Conservation (phyloP, 2,329 filamentous ascomycete genomes). For the Talaromyces sp. region DNA sequence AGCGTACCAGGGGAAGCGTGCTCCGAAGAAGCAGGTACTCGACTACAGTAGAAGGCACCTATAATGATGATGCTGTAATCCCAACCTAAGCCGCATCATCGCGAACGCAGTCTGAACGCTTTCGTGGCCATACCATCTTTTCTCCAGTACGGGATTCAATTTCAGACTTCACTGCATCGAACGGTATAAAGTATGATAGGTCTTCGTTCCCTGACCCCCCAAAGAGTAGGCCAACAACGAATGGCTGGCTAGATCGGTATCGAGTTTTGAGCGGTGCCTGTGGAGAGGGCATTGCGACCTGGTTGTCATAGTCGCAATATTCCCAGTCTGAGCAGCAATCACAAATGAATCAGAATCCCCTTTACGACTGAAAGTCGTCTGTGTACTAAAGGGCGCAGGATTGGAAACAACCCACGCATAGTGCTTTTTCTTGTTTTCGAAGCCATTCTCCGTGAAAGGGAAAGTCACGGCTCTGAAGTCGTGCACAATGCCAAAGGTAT, state of each 20-base stretch:
- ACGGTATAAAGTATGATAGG: neutral
- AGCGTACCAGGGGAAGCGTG: too few species aligned
- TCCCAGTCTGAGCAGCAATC: constrained; percentile 1
- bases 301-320: neutral
- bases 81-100: neutral
- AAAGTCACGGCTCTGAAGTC: neutral
- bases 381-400: too few species aligned
- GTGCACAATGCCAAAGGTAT: neutral
- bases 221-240: constrained; percentile 7
- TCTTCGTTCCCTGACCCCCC: neutral
- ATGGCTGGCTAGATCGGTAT: neutral
- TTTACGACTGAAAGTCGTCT: neutral
- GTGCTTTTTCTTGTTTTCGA: neutral
- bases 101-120: neutral
- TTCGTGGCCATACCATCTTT: constrained; percentile 1
- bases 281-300: neutral
- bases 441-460: neutral
- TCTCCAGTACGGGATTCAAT: constrained; percentile 6
- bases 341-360: constrained; percentile 11
- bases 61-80: neutral
- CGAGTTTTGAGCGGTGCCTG: neutral
- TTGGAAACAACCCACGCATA: neutral
- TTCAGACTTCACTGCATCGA: constrained; percentile 9
- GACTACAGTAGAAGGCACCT: neutral
- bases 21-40: neutral